Percentiles rank a stretch among this genome's conserved stretches.
These are phyloP conservation scores for Fraxinus cuspidata DNA, from an alignment of 257 asterid genomes.

Conservation along the genomic window DNA sequence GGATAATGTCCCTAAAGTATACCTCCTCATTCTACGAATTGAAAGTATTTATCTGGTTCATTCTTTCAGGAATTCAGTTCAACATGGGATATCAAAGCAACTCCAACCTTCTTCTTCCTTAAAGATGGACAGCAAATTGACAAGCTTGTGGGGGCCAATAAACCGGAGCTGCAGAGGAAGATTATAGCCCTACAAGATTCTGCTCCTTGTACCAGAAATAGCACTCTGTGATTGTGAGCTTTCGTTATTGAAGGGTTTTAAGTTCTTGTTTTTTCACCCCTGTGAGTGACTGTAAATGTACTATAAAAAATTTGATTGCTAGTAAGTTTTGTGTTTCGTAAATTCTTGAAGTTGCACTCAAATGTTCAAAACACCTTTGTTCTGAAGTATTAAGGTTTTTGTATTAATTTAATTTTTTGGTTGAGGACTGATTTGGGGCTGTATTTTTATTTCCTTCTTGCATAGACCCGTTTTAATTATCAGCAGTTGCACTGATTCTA, in stretches of 20 bases:
- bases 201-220: slow-evolving; percentile 30
- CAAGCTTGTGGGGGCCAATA: slow-evolving; percentile 97
- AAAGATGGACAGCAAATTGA: slow-evolving; percentile 79
- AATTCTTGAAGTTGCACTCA: slow-evolving; percentile 11
- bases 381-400: not conserved
- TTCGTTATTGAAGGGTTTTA: slow-evolving; percentile 6
- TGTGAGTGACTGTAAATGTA: slow-evolving; percentile 25
- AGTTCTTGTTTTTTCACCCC: slow-evolving; percentile 10
- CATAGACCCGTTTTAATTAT: too few relatives aligned
- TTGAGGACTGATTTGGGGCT: too few relatives aligned
- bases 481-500: not conserved
- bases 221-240: slow-evolving; percentile 17
- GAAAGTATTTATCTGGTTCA: slow-evolving; percentile 6
- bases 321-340: slow-evolving; percentile 5
- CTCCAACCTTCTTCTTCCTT: slow-evolving; percentile 98
- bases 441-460: too few relatives aligned
- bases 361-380: not conserved
- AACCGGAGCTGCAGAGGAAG: slow-evolving; percentile 90
- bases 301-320: slow-evolving; percentile 31
- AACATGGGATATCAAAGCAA: slow-evolving; percentile 96
- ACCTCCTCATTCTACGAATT: slow-evolving; percentile 5
- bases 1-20: slow-evolving; percentile 1
- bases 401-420: too few relatives aligned
- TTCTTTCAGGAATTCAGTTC: slow-evolving; percentile 84
- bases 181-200: slow-evolving; percentile 59